A percentile compares a stretch with the other conserved stretches of the same genome.
These are phyloP conservation scores for Nigrospora oryzae DNA, from an alignment of 2,329 filamentous ascomycete genomes.

Conservation along the genomic window DNA sequence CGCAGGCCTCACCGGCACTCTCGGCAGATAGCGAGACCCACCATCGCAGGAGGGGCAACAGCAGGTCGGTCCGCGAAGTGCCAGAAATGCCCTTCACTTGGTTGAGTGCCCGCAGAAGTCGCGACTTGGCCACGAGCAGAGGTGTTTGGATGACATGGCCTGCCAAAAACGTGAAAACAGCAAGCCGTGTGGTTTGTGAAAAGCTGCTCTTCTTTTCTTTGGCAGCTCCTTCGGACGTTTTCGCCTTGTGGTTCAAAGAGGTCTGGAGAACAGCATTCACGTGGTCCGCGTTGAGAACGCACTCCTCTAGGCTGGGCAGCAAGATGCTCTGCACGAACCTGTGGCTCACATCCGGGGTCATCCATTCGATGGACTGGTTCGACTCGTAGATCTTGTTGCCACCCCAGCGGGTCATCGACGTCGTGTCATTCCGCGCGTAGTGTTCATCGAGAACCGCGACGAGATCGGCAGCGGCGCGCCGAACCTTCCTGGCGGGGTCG, in stretches of 20 bases:
- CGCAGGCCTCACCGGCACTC: conserved; percentile 42
- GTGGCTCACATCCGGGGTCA: conserved; percentile 47
- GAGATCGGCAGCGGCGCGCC: conserved; percentile 65
- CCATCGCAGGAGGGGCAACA: conserved; percentile 66
- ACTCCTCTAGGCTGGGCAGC: conserved; percentile 76
- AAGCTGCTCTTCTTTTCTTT: conserved; percentile 46
- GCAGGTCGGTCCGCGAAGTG: conserved; percentile 59
- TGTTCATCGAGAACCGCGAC: conserved; percentile 45
- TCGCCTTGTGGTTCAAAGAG: conserved; percentile 43
- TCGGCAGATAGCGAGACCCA: conserved; percentile 53
- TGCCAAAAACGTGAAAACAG: conserved; percentile 63
- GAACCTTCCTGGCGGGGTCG: conserved; percentile 68
- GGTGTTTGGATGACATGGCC: conserved; percentile 66
- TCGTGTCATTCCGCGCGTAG: conserved; percentile 27
- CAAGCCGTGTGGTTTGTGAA: conserved; percentile 52
- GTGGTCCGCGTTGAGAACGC: conserved; percentile 68
- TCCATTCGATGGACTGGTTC: conserved; percentile 42
- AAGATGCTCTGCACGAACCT: conserved; percentile 59
- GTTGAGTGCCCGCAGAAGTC: conserved; percentile 64
- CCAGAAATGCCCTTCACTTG: conserved; percentile 63
- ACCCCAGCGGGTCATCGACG: conserved; percentile 48
- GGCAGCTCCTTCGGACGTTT: conserved; percentile 15
- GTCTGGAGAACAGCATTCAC: conserved; percentile 56
- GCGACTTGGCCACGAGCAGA: conserved; percentile 58
- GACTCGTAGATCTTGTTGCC: conserved; percentile 57